phyloP scores from a whole-genome alignment of 2,329 filamentous ascomycete genomes.

The Trichophyton schoenleinii region DNA sequence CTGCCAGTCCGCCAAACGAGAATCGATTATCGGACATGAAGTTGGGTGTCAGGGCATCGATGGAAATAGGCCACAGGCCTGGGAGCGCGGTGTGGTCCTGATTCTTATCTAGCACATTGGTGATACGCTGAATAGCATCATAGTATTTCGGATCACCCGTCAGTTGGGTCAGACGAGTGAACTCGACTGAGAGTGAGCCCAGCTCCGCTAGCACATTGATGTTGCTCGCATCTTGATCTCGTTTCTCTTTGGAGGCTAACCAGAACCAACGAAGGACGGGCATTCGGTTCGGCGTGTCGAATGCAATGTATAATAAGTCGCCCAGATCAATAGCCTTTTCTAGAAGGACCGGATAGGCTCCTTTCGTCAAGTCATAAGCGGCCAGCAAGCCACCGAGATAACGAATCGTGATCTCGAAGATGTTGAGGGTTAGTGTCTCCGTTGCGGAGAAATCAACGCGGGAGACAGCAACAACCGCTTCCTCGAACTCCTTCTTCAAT shows the following conservation, averaged over 20 bases:
- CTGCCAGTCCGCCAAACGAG: conserved; percentile 44
- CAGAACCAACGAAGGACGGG: conserved; percentile 17
- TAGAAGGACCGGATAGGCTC: conserved; percentile 33
- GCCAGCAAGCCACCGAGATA: conserved; percentile 42
- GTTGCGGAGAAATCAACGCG: conserved; percentile 42
- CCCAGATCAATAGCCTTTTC: conserved; percentile 43
- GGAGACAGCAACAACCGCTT: conserved; percentile 40
- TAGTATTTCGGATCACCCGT: conserved; percentile 28
- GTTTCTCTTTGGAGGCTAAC: conserved; percentile 15
- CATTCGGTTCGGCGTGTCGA: conserved; percentile 21
- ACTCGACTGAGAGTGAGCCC: conserved; percentile 31
- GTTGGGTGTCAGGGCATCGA: conserved; percentile 20
- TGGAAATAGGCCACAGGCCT: conserved; percentile 29
- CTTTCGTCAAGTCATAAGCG: conserved; percentile 40
- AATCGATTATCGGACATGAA: conserved; percentile 27
- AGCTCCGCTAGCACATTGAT: conserved; percentile 24
- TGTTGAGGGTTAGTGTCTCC: conserved; percentile 23
- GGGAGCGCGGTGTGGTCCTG: conserved; percentile 27
- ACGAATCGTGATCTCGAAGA: conserved; percentile 43
- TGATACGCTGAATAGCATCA: conserved; percentile 27
- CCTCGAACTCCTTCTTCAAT: conserved; percentile 43
- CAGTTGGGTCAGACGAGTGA: conserved; percentile 30
- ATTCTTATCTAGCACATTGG: conserved; percentile 21
- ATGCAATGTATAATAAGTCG: conserved; percentile 41
- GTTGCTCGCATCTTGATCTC: conserved; percentile 19